Conservation (phyloP, 768 basidiomycete species). For the Lepiota venenata region DNA sequence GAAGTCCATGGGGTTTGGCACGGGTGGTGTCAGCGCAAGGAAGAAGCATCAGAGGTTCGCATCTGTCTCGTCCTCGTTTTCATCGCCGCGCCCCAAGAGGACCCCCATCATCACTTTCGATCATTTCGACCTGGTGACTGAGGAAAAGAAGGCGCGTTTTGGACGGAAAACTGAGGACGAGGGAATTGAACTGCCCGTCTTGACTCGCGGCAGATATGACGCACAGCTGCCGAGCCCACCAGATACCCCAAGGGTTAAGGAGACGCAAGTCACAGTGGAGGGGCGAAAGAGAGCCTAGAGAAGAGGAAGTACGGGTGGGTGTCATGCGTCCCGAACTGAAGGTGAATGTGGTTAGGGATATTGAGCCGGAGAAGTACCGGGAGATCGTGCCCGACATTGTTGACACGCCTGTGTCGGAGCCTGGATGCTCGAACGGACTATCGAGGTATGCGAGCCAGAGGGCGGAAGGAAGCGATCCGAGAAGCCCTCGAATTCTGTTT, state of each 20-base stretch:
- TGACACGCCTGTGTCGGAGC: conserved; percentile 5
- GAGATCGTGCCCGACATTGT: neutral
- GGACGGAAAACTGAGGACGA: neutral
- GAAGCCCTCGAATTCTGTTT: neutral
- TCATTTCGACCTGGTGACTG: neutral
- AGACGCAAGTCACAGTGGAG: neutral
- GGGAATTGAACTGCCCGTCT: conserved; percentile 4
- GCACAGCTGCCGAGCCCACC: conserved; percentile 11
- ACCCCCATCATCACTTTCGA: neutral
- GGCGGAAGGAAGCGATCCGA: neutral
- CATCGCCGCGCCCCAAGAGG: conserved; percentile 2
- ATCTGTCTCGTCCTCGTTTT: conserved; percentile 7
- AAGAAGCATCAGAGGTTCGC: neutral
- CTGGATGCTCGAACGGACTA: neutral
- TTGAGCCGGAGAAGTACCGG: neutral
- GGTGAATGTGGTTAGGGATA: neutral
- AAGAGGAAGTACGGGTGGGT: conserved; percentile 1
- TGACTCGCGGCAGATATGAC: neutral
- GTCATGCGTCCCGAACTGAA: neutral
- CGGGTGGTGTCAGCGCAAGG: neutral
- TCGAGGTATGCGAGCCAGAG: neutral
- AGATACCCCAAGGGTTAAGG: neutral
- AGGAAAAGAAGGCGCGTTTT: neutral
- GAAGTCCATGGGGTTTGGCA: neutral
- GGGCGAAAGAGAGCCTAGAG: neutral